phyloP scores from a whole-genome alignment of 2,329 filamentous ascomycete species.

The Botryotinia convoluta region DNA sequence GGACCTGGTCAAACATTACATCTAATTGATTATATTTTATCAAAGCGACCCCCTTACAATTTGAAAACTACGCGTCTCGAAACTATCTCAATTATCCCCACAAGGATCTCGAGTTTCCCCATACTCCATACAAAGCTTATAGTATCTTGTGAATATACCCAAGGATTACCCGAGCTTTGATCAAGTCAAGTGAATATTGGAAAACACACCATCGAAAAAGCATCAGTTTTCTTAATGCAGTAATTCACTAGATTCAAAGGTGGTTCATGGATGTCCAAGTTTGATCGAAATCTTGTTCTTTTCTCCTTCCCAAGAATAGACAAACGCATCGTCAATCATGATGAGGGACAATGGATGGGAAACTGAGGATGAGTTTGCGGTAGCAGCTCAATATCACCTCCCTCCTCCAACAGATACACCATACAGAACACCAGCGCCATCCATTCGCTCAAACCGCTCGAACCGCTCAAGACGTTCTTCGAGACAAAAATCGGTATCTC shows the following conservation, averaged over 20 bases:
- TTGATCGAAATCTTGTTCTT: slow-evolving; percentile 8
- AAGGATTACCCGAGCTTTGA: slow-evolving; percentile 10
- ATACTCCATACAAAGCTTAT: slow-evolving; percentile 2
- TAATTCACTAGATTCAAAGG: slow-evolving; percentile 1
- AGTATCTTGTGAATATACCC: neutral
- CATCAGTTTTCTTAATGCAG: neutral
- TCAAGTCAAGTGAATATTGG: slow-evolving; percentile 13
- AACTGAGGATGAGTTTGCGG: slow-evolving; percentile 60
- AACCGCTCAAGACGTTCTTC: slow-evolving; percentile 60
- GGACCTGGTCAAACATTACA: slow-evolving; percentile 5
- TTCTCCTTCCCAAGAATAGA: neutral
- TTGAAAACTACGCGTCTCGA: neutral
- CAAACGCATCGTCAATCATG: slow-evolving; percentile 21
- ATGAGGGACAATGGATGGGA: slow-evolving; percentile 55
- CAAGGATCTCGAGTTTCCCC: neutral
- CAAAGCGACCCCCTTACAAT: slow-evolving; percentile 3
- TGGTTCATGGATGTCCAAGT: slow-evolving; percentile 5
- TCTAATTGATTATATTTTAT: slow-evolving; percentile 1
- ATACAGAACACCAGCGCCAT: slow-evolving; percentile 64
- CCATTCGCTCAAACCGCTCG: slow-evolving; percentile 12
- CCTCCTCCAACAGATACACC: slow-evolving; percentile 71
- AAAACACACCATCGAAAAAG: neutral
- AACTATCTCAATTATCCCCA: neutral
- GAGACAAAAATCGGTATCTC: slow-evolving; percentile 59
- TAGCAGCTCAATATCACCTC: slow-evolving; percentile 56